Percentiles rank a stretch among this genome's conserved stretches.
These are phyloP conservation scores for Fusarium anguioides DNA, from an alignment of 2,329 filamentous ascomycete species.

Conservation along the genomic window DNA sequence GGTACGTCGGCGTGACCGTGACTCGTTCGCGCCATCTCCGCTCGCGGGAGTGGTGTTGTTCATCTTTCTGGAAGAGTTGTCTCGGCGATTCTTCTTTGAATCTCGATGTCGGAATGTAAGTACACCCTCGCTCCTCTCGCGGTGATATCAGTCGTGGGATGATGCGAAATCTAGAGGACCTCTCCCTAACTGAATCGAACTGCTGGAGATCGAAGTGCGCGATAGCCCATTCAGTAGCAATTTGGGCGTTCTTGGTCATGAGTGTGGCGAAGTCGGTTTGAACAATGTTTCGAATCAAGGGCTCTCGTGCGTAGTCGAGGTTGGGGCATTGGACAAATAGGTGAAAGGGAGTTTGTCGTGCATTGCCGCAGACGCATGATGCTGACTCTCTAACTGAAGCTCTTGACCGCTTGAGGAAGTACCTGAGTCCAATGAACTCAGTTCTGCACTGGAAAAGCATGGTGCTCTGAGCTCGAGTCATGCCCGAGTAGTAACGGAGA, in stretches of 20 bases:
- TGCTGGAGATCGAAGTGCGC: background rate
- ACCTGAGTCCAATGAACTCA: background rate
- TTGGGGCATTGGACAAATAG: background rate
- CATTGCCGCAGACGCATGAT: background rate
- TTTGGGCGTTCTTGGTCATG: background rate
- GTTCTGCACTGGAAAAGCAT: conserved; percentile 9
- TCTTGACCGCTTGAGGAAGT: background rate
- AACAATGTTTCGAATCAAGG: background rate
- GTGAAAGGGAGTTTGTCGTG: background rate
- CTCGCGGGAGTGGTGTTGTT: too few species aligned
- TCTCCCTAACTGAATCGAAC: background rate
- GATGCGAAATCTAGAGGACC: background rate
- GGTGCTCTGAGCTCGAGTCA: conserved; percentile 4
- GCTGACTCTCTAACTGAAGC: background rate
- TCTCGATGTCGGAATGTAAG: background rate
- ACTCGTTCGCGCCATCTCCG: too few species aligned
- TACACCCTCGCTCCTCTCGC: background rate
- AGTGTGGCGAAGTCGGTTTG: background rate
- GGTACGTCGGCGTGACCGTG: too few species aligned
- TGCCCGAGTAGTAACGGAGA: background rate
- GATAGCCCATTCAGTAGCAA: conserved; percentile 5
- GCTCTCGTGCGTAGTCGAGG: background rate
- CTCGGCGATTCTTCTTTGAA: too few species aligned
- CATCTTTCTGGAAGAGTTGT: too few species aligned
- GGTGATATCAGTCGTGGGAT: background rate